Conservation (phyloP, 116 monocot species). For the Papilionanthe hybrid region DNA sequence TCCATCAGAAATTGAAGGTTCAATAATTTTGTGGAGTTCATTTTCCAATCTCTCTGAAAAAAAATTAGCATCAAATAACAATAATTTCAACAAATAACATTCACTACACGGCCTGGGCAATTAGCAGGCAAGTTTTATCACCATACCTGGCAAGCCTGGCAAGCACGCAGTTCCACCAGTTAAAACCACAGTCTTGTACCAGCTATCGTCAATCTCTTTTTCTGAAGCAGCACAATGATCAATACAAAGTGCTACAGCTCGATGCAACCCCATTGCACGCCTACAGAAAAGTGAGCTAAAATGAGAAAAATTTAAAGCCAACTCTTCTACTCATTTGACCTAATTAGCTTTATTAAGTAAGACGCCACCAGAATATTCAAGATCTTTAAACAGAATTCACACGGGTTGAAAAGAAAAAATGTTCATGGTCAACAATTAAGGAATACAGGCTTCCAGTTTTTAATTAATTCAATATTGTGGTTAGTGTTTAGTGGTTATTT, state of each 20-base stretch:
- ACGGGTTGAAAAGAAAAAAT: not conserved
- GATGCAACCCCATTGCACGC: conserved; percentile 80
- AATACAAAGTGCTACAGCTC: conserved; percentile 80
- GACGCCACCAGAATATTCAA: not conserved
- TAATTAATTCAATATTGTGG: not conserved
- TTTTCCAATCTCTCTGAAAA: conserved; percentile 81
- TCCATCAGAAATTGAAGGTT: conserved; percentile 59
- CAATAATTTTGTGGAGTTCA: conserved; percentile 63
- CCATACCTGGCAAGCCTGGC: conserved; percentile 77
- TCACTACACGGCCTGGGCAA: not conserved
- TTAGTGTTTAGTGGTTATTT: not conserved
- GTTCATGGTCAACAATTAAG: not conserved
- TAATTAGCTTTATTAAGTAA: not conserved
- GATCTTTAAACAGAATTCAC: not conserved
- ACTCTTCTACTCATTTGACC: not conserved
- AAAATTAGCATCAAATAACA: not conserved
- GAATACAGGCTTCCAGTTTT: not conserved
- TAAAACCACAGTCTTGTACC: conserved; percentile 88
- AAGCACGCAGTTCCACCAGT: conserved; percentile 87
- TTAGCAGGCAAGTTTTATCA: not conserved
- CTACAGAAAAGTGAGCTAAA: conserved; percentile 26
- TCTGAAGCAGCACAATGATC: conserved; percentile 75
- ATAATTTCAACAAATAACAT: not conserved
- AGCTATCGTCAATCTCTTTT: conserved; percentile 49
- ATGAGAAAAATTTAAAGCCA: not conserved